Percentiles rank a stretch among this genome's conserved stretches.
These are phyloP conservation scores for Chlorella variabilis DNA, from an alignment of 163 green algal genomes.

Conservation along the genomic window DNA sequence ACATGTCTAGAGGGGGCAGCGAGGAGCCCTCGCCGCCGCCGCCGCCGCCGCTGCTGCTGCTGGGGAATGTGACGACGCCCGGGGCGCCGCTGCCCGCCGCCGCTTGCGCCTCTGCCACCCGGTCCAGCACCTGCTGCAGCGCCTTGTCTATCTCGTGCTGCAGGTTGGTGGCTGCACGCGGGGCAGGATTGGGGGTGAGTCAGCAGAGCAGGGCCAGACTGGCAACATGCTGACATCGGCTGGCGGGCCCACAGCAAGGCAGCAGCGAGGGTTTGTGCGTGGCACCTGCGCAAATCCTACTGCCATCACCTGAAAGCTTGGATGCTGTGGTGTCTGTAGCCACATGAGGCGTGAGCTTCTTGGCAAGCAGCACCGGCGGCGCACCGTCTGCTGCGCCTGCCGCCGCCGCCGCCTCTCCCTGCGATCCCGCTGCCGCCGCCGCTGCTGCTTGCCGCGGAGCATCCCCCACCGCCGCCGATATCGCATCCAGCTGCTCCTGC, in stretches of 20 bases:
- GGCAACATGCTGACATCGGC: too few species aligned
- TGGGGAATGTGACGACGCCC: conserved; percentile 51
- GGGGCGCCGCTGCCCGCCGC: conserved; percentile 48
- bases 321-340: conserved; percentile 7
- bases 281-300: too few species aligned
- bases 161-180: conserved; percentile 79
- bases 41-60: not conserved
- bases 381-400: not conserved
- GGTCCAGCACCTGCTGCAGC: conserved; percentile 67
- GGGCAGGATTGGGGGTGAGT: not conserved
- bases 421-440: not conserved
- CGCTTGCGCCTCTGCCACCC: conserved; percentile 49
- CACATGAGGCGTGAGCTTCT: conserved; percentile 3
- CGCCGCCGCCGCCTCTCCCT: not conserved
- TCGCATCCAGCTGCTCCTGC: conserved; percentile 42
- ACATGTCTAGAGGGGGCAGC: conserved; percentile 18
- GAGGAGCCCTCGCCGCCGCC: too few species aligned
- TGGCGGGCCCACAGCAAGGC: too few species aligned
- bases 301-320: conserved; percentile 18
- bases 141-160: conserved; percentile 88
- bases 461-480: conserved; percentile 41
- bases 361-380: conserved; percentile 5
- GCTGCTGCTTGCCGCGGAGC: conserved; percentile 10
- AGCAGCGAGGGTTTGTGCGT: too few species aligned
- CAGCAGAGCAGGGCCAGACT: not conserved